Percentiles rank a stretch among this genome's conserved stretches.
These are phyloP conservation scores for Fraxinus americana DNA, from an alignment of 257 asterid species.

Conservation along the genomic window DNA sequence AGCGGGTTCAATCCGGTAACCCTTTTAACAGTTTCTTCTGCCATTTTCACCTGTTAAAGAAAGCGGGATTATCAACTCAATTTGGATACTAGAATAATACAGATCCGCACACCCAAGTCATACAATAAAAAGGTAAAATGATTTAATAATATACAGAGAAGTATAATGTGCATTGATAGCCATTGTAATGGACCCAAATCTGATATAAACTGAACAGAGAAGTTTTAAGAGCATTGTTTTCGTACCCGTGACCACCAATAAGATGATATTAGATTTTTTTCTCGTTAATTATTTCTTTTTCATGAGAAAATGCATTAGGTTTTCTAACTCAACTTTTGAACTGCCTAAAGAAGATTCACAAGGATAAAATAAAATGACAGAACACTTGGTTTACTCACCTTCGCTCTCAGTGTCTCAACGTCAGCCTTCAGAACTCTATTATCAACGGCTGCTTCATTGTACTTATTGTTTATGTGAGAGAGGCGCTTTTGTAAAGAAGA, in stretches of 20 bases:
- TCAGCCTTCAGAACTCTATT: slow-evolving; percentile 95
- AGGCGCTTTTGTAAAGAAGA: slow-evolving; percentile 78
- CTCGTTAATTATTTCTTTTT: neutral
- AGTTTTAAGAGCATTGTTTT: neutral
- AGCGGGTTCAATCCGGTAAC: slow-evolving; percentile 83
- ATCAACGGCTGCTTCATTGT: slow-evolving; percentile 94
- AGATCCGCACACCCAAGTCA: neutral
- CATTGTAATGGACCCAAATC: neutral
- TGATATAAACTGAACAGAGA: neutral
- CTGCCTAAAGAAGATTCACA: neutral
- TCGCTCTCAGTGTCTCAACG: slow-evolving; percentile 93
- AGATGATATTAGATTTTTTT: neutral
- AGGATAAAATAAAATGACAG: neutral
- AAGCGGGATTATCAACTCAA: neutral
- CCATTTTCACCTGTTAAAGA: slow-evolving; percentile 82
- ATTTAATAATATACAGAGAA: neutral
- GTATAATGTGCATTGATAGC: neutral
- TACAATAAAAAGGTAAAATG: neutral
- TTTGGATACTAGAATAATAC: neutral
- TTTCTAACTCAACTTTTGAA: neutral
- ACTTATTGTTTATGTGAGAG: slow-evolving; percentile 76
- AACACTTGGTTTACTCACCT: slow-evolving; percentile 44
- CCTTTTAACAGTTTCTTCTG: slow-evolving; percentile 87
- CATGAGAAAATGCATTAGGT: neutral
- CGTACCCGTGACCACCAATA: neutral